Evolutionary conservation across 805 yeast species (phyloP).

Genomic region (Monosporozyma siamensis): DNA sequence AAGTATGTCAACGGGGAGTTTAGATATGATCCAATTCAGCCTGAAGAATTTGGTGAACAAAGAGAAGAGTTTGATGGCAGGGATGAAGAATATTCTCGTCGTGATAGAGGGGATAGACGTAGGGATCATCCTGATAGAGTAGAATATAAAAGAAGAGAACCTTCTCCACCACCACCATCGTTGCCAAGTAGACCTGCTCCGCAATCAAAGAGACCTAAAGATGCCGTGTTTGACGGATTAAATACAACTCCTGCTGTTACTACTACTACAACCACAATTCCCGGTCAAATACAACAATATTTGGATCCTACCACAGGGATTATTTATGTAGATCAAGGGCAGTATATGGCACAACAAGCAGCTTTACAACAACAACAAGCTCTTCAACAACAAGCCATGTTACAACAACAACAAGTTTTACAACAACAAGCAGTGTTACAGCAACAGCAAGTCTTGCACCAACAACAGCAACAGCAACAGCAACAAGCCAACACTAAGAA

Average conservation of each 20-base stretch:
- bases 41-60: constrained; percentile 21
- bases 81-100: constrained; percentile 5
- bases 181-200: constrained; percentile 34
- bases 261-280: neutral
- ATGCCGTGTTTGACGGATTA: constrained; percentile 29
- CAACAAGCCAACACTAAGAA: constrained; percentile 4
- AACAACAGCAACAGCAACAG: constrained; percentile 8
- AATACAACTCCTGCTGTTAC: constrained; percentile 17
- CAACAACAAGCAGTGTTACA: constrained; percentile 5
- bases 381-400: constrained; percentile 8
- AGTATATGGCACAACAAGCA: constrained; percentile 32
- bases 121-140: neutral
- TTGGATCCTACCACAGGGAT: constrained; percentile 66
- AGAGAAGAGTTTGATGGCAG: constrained; percentile 2
- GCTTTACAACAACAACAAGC: constrained; percentile 11
- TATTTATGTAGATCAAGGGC: constrained; percentile 58
- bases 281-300: constrained; percentile 43
- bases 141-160: constrained; percentile 35
- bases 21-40: constrained; percentile 25
- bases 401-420: neutral
- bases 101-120: constrained; percentile 2
- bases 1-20: constrained; percentile 62
- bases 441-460: constrained; percentile 14
- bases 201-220: constrained; percentile 24
- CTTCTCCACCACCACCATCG: constrained; percentile 19